Evolutionary conservation across 2,329 filamentous ascomycete species (phyloP).

Genomic region (Didymella pomorum): DNA sequence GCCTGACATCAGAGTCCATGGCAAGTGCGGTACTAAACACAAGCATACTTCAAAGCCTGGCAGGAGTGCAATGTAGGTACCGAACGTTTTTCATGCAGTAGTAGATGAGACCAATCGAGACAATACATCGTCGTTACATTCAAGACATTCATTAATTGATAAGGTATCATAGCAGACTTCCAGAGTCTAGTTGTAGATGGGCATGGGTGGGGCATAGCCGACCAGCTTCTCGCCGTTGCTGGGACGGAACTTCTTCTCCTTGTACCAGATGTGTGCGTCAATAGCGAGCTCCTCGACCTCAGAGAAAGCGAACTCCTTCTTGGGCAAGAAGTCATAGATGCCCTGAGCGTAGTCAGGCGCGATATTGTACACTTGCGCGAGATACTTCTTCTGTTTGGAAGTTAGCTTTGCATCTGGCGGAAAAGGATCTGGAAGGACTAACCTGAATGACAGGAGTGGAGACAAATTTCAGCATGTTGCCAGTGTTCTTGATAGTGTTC

Average conservation of each 20-base stretch:
- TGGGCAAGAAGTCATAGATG: conserved; percentile 57
- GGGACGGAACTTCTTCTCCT: conserved; percentile 57
- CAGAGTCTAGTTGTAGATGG: conserved; percentile 10
- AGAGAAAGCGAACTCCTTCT: conserved; percentile 55
- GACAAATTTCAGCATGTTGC: conserved; percentile 55
- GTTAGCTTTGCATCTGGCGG: background rate
- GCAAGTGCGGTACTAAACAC: background rate
- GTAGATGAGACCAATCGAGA: too few species aligned
- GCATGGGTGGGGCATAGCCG: conserved; percentile 46
- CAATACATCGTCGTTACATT: too few species aligned
- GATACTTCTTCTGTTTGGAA: conserved; percentile 55
- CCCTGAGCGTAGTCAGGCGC: conserved; percentile 57
- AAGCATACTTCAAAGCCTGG: background rate
- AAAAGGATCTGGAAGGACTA: conserved; percentile 2
- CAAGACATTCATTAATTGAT: background rate
- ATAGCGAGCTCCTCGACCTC: conserved; percentile 57
- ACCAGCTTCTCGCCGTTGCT: conserved; percentile 51
- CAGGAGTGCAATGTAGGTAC: background rate
- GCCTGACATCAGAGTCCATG: background rate
- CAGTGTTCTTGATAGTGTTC: conserved; percentile 61
- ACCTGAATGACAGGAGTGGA: conserved; percentile 56
- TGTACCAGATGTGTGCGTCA: conserved; percentile 57
- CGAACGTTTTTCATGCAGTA: too few species aligned
- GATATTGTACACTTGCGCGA: conserved; percentile 62
- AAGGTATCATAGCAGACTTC: background rate